These are phyloP conservation scores for Saturnispora quitensis DNA, from an alignment of 805 yeast species.

Conservation along the genomic window DNA sequence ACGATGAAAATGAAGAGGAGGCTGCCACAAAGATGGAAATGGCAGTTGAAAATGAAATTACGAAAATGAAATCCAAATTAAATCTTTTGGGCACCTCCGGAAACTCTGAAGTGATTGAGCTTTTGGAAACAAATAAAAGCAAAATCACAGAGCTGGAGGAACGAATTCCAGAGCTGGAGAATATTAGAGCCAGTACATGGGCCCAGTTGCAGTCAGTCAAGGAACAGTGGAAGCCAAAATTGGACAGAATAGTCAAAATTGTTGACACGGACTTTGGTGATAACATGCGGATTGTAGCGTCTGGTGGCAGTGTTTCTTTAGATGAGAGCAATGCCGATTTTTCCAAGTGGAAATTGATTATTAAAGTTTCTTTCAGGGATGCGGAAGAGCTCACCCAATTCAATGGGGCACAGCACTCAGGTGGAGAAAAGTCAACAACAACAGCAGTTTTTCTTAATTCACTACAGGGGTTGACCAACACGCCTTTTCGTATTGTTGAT, in stretches of 20 bases:
- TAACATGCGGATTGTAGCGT: conserved; percentile 66
- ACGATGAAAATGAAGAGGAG: conserved; percentile 22
- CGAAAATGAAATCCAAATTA: conserved; percentile 34
- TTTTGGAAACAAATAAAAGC: conserved; percentile 31
- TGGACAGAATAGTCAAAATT: conserved; percentile 40
- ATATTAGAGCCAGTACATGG: conserved; percentile 30
- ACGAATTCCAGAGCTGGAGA: conserved; percentile 30
- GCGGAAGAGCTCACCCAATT: conserved; percentile 59
- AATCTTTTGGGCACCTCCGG: conserved; percentile 20
- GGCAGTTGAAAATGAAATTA: conserved; percentile 30
- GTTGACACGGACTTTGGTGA: conserved; percentile 59
- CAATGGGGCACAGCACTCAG: conserved; percentile 87
- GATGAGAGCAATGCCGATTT: conserved; percentile 42
- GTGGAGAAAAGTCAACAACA: conserved; percentile 95
- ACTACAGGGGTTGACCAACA: conserved; percentile 74
- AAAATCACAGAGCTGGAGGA: conserved; percentile 31
- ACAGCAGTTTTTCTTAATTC: conserved; percentile 88
- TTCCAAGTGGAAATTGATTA: conserved; percentile 75
- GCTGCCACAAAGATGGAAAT: neutral
- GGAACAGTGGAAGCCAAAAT: conserved; percentile 50
- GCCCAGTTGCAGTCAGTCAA: conserved; percentile 25
- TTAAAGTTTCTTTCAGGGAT: conserved; percentile 79
- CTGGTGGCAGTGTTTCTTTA: conserved; percentile 73
- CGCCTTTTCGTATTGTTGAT: conserved; percentile 93
- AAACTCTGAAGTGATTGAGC: conserved; percentile 21